Evolutionary conservation across 805 yeast species (phyloP), one percentile per base, ranked within the genome.

Genomic region (Candida endomychidarum): DNA sequence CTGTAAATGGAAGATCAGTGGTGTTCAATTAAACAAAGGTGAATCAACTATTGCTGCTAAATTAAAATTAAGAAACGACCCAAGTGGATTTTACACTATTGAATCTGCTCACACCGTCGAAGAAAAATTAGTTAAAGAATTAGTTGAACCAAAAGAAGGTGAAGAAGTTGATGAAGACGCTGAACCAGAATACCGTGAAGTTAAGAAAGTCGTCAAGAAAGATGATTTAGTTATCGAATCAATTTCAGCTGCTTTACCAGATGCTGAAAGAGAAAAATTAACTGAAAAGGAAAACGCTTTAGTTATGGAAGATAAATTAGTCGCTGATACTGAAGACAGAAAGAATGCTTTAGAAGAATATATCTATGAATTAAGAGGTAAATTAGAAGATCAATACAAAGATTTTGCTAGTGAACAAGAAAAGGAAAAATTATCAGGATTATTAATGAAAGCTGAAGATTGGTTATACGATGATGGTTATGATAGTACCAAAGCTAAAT

Each of bases 391-490:
- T 42, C 82, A 81, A 56, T 91, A 91, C 65, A 77, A 86, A 52
- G 81, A 75, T 56, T 93, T 90, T 63, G 96, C 97, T 43, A 77
- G 85, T 52, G 95, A 84, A 45, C 88, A 81, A 58, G 99, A 93
- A 78, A 91, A 91, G 80, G 72, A 70, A 50, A 85, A 78, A 60
- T 76, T 93, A 58, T 65, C 77, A 36, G 85, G 71, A 46, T 76
- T 84, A 76, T 78, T 93, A 62, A 63, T 75, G 59, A 83, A 81
- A 65, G 81, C 98, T 51, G 99, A 93, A 78, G 96, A 91, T 61
- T 93, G 99, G 99, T 80, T 93, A 59, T 93, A 93, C 70, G 96
- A 86, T 48, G 99, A 89, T 42, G 98, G 98, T 61, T 89, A 86
- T 63, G 99, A 93, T 67, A 80, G 97, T 48, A 77, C 90, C 59